A percentile compares a stretch with the other conserved stretches of the same genome.
Evolutionary conservation across 78 protist genomes (phyloP).

Genomic region (Emiliania huxleyi): DNA sequence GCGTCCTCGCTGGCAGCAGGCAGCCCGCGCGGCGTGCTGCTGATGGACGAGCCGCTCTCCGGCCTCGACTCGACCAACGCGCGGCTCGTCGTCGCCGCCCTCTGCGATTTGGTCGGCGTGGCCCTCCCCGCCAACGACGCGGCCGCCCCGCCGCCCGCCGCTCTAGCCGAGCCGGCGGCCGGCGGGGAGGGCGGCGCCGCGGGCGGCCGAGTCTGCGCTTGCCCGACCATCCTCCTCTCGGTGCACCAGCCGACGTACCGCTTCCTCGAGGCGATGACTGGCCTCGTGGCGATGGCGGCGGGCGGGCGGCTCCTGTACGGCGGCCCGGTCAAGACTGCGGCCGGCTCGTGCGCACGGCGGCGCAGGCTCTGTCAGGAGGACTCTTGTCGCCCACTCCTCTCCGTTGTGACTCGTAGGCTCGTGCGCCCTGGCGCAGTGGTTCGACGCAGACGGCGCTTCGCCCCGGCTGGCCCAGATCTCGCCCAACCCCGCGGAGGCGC

Average conservation of each 20-base stretch:
- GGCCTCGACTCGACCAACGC: neutral
- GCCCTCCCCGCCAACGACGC: neutral
- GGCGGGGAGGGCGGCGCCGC: neutral
- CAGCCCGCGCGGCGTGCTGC: neutral
- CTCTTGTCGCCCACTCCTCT: too few relatives aligned
- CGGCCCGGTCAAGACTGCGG: neutral
- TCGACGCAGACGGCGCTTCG: neutral
- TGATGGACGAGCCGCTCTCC: conserved; percentile 21
- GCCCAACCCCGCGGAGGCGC: conserved; percentile 15
- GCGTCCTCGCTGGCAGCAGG: too few relatives aligned
- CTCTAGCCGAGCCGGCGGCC: too few relatives aligned
- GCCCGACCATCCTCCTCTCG: neutral
- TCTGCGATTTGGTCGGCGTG: neutral
- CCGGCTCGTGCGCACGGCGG: neutral
- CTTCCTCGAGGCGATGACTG: neutral
- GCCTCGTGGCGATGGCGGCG: neutral
- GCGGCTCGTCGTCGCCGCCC: neutral
- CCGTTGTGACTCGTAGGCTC: too few relatives aligned
- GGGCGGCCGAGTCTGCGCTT: neutral
- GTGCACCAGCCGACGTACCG: neutral
- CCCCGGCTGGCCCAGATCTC: neutral
- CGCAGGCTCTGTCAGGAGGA: too few relatives aligned
- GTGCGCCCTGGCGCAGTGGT: neutral
- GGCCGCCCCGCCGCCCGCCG: neutral
- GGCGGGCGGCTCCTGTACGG: neutral